Evolutionary conservation across 495 filamentous ascomycete species (phyloP), one percentile per base, ranked within the genome.

Genomic region (Penicillium daleae): DNA sequence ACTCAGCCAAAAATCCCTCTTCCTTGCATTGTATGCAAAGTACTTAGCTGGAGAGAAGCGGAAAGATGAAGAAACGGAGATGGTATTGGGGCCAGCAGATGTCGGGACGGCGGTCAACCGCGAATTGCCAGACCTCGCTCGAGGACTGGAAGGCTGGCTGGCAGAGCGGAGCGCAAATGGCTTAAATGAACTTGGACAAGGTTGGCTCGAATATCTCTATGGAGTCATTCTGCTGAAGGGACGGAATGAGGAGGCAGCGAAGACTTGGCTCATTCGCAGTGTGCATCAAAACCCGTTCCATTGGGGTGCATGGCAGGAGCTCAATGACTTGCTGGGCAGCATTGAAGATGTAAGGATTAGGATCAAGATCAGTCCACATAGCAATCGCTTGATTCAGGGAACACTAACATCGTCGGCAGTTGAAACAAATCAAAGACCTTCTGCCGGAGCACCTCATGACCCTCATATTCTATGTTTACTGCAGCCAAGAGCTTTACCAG

Each of bases 181-280:
- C 0, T 63, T 81, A 19, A 83, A 86, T 46, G 83, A 89, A 24
- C 82, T 83, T 50, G 89, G 87, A 53, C 91, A 97, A 64, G 93
- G 93, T 8, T 99, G 93, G 88, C 79, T 99, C n/a, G 91, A 97
- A 67, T 99, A 96, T 71, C 83, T 99, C 57, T 96, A 96, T 67
- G 96, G 92, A 0, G 87, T 98, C 68, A 87, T 97, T 37, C 80
- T 97, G n/a, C 80, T 88, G 4, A 97, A 93, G 74, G 87, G 92
- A 50, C 96, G 96, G 74, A 97, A 95, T 64, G 93, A 95, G 58
- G 84, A 87, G 31, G 80, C 88, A 51, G 95, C 95, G 9, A 86
- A 91, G 71, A 85, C 87, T 56, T 97, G 91, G 83, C 80, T 98
- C 6, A 81, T 97, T 39, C 82, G 85, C 63, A 97, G 93, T 70